Conservation (phyloP, 495 filamentous ascomycete species). For the Cercophora scortea region DNA sequence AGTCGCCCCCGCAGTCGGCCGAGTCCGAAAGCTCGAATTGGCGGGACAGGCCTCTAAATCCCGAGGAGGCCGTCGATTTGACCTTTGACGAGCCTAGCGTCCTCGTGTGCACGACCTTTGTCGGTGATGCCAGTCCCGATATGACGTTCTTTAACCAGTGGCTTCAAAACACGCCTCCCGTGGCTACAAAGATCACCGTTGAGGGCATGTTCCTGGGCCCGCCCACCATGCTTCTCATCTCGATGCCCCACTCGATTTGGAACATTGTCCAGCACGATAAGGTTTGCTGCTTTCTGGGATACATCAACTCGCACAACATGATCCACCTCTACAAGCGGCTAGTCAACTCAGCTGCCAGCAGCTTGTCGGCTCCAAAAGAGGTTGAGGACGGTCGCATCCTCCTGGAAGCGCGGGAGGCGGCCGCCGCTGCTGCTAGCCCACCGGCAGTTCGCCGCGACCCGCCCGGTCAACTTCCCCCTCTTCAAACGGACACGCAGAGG, state of each 20-base stretch:
- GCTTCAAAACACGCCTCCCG: conserved; percentile 40
- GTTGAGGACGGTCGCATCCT: conserved; percentile 42
- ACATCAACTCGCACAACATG: conserved; percentile 51
- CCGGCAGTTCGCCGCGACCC: conserved; percentile 11
- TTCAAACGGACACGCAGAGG: conserved; percentile 25
- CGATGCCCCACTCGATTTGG: conserved; percentile 48
- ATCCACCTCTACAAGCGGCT: conserved; percentile 46
- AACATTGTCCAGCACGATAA: conserved; percentile 50
- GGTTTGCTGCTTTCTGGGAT: conserved; percentile 48
- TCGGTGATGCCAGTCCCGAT: conserved; percentile 48
- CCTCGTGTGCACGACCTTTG: conserved; percentile 48
- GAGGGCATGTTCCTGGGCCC: conserved; percentile 53
- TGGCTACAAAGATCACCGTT: conserved; percentile 43
- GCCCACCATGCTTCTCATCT: conserved; percentile 48
- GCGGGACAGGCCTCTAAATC: conserved; percentile 26
- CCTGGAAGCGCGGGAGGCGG: conserved; percentile 33
- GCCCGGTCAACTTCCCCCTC: conserved; percentile 10
- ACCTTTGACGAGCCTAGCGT: conserved; percentile 46
- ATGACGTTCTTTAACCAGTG: conserved; percentile 52
- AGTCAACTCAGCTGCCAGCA: conserved; percentile 31
- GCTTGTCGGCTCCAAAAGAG: conserved; percentile 32
- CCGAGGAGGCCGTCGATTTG: conserved; percentile 36
- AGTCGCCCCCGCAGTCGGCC: conserved; percentile 31
- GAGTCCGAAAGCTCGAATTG: conserved; percentile 27
- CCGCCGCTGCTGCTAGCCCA: conserved; percentile 18